These are phyloP conservation scores for Neolentinus lepideus DNA, from an alignment of 1,284 basidiomycete genomes.

Conservation along the genomic window DNA sequence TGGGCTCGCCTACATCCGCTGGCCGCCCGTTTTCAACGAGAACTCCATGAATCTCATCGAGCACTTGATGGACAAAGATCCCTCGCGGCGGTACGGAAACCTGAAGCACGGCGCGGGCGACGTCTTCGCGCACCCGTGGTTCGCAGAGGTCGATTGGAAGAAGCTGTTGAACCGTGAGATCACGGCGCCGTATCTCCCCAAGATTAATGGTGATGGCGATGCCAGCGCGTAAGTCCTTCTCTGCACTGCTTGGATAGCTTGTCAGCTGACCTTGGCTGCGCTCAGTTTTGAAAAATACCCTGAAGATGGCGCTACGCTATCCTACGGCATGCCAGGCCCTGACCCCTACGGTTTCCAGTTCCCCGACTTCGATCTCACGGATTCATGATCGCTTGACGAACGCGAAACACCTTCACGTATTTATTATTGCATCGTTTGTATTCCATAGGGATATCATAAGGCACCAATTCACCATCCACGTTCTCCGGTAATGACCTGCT, in stretches of 20 bases:
- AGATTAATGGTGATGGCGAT: constrained; percentile 81
- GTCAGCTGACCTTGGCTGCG: too few relatives aligned
- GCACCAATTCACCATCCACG: too few relatives aligned
- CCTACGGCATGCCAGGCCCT: constrained; percentile 47
- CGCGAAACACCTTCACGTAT: background rate
- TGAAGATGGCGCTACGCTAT: constrained; percentile 53
- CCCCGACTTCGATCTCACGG: constrained; percentile 63
- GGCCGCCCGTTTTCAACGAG: constrained; percentile 77
- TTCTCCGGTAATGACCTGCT: too few relatives aligned
- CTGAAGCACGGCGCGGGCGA: constrained; percentile 88
- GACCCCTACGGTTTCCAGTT: constrained; percentile 57
- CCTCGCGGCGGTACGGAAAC: constrained; percentile 92
- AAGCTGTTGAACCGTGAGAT: constrained; percentile 83
- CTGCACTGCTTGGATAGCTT: background rate
- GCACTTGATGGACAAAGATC: constrained; percentile 86
- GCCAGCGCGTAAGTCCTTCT: constrained; percentile 74
- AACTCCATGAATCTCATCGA: constrained; percentile 86
- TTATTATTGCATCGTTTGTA: background rate
- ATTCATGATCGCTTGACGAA: background rate
- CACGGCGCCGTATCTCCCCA: constrained; percentile 92
- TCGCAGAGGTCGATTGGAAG: constrained; percentile 93
- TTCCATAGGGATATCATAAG: background rate
- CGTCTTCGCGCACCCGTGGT: constrained; percentile 97
- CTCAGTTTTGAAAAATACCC: constrained; percentile 69
- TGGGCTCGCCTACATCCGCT: constrained; percentile 76